Conservation (phyloP, 441 rosid species). For the Hura crepitans region DNA sequence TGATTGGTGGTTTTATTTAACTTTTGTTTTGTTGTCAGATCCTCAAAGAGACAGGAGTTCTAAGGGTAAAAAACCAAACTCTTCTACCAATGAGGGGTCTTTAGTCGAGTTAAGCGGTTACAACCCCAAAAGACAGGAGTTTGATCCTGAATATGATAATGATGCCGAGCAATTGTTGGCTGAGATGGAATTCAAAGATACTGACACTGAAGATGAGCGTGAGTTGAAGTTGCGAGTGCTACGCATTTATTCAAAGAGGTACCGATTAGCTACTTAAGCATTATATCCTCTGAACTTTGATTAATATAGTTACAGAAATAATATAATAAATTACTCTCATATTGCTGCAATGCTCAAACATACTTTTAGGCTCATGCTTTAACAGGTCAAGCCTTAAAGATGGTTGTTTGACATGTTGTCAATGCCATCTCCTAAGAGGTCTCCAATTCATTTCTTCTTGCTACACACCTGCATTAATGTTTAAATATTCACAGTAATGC, state of each 20-base stretch:
- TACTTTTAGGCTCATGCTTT: background rate
- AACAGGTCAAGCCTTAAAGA: background rate
- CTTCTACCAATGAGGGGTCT: conserved; percentile 54
- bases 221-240: conserved; percentile 81
- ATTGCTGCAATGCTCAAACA: background rate
- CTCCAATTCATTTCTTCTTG: background rate
- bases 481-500: background rate
- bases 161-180: conserved; percentile 93
- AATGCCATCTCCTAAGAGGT: background rate
- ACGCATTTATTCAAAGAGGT: conserved; percentile 83
- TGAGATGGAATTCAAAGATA: conserved; percentile 92
- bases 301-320: background rate
- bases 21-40: conserved; percentile 31
- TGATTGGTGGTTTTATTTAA: background rate
- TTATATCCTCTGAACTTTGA: background rate
- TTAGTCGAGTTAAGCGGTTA: conserved; percentile 70
- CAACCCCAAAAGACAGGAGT: conserved; percentile 75
- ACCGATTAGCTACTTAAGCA: conserved; percentile 5
- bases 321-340: background rate
- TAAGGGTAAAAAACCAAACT: conserved; percentile 63
- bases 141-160: conserved; percentile 89
- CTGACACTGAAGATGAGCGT: conserved; percentile 78
- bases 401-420: background rate
- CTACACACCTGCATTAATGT: background rate
- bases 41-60: conserved; percentile 53